Evolutionary conservation across 441 rosid species (phyloP), one percentile per base, ranked within the genome.

Genomic region (Capsella rubella): DNA sequence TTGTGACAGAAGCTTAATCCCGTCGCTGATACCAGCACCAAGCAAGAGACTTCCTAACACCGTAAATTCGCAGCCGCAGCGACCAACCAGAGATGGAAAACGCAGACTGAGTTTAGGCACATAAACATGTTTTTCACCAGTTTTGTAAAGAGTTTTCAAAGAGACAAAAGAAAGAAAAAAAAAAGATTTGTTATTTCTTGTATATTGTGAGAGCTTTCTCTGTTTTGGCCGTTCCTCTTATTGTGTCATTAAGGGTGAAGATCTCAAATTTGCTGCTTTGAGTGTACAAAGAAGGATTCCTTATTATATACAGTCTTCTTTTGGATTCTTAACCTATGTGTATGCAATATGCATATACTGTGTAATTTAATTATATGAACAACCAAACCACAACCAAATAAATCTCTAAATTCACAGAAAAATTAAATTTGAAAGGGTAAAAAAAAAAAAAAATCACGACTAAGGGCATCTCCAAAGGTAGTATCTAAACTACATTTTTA

Each of bases 11-110:
- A 90, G 92, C 74, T 63, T 82, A 37, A 86, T 90, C 63, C 99
- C 98, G 54, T 86, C 97, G 28, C 67, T 86, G 74, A 89, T 87
- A 58, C 97, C 96, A 4, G 86, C 89, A 4, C 79, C 87, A 64
- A 84, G 80, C 12, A 75, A 80, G 84, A 91, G 83, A 80, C 55
- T 49, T 59, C 71, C 86, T 10, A 81, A 66, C 58, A 84, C 87
- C 27, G 39, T 40, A 8, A 84, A 77, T 56, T 74, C 81, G 31
- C 79, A 78, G 31, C 54, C 56, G 39, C 82, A 78, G 71, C 85
- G 79, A 67, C 55, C 70, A 40, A 67, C 60, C 31, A 68, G 67
- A 32, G 82, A 87, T 62, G 89, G 84, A 8, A 89, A 84, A 79
- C 83, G 89, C 71, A 88, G 85, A 83, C 62, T 74, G 42, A 87